These are phyloP conservation scores for Alternaria sp. DNA, from an alignment of 2,329 filamentous ascomycete species.

Conservation along the genomic window DNA sequence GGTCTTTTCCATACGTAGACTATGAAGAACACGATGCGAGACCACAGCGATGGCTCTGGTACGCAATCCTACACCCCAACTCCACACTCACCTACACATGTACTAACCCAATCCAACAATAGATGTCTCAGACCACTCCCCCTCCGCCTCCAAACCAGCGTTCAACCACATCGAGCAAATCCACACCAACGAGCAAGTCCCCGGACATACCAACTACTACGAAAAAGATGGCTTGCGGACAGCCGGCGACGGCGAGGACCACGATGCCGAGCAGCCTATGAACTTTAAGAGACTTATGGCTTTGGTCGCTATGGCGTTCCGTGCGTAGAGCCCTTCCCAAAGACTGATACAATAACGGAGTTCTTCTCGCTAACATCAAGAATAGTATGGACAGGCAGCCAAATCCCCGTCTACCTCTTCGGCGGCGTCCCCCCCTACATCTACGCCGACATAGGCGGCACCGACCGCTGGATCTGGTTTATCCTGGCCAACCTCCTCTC, in stretches of 20 bases:
- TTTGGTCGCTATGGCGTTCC: slow-evolving; percentile 51
- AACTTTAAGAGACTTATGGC: slow-evolving; percentile 54
- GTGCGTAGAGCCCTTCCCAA: not conserved
- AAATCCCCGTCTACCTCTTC: slow-evolving; percentile 59
- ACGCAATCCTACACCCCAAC: not conserved
- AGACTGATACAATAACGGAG: not conserved
- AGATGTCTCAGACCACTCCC: slow-evolving; percentile 17
- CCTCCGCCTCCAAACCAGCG: slow-evolving; percentile 14
- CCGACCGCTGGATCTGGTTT: slow-evolving; percentile 65
- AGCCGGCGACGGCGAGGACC: slow-evolving; percentile 23
- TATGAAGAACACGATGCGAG: not conserved
- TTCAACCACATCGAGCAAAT: slow-evolving; percentile 40
- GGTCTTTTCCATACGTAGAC: not conserved
- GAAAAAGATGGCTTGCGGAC: slow-evolving; percentile 56
- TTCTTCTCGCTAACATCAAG: not conserved
- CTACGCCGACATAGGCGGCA: slow-evolving; percentile 65
- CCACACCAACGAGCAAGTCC: slow-evolving; percentile 46
- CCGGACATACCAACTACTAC: slow-evolving; percentile 51
- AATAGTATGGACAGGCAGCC: slow-evolving; percentile 64
- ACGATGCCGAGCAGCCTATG: slow-evolving; percentile 12
- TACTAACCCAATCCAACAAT: not conserved
- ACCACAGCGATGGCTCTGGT: not conserved
- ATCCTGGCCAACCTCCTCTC: slow-evolving; percentile 59
- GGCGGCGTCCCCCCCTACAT: slow-evolving; percentile 52
- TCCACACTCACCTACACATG: no score